Percentiles rank a stretch among this genome's conserved stretches.
Conservation (phyloP, 192 early-diverging fungal genomes). For the Linnemannia exigua region DNA sequence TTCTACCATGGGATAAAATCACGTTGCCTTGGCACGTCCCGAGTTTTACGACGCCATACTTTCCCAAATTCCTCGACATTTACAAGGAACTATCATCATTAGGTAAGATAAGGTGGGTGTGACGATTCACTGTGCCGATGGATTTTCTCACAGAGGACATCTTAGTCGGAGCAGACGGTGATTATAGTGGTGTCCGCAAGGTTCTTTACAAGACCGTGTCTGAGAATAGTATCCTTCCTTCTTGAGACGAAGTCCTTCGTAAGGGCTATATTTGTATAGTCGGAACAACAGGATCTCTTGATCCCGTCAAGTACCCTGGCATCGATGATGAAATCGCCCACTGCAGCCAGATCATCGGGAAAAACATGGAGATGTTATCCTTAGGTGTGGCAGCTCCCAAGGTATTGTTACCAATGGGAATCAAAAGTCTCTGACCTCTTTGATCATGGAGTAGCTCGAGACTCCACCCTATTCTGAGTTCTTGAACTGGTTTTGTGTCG, state of each 20-base stretch:
- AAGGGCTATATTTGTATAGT: conserved; percentile 4
- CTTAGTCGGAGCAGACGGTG: conserved; percentile 2
- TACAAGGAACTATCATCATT: neutral
- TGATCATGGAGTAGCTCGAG: no score
- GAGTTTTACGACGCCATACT: neutral
- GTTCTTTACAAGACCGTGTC: neutral
- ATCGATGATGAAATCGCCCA: neutral
- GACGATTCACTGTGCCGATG: neutral
- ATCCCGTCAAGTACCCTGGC: neutral
- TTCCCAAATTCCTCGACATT: neutral
- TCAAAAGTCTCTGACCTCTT: no score
- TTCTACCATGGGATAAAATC: neutral
- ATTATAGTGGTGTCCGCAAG: neutral
- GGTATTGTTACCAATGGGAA: no score
- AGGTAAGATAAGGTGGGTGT: neutral
- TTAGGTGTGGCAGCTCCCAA: no score
- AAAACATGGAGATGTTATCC: no score
- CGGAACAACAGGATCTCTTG: neutral
- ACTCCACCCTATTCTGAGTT: no score
- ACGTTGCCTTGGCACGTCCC: neutral
- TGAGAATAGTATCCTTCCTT: neutral
- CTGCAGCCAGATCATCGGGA: neutral
- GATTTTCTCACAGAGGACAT: neutral
- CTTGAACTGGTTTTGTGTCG: no score
- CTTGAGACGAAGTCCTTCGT: neutral